Conservation (phyloP, 2,329 filamentous ascomycete species). For the Didymella arachidicola region DNA sequence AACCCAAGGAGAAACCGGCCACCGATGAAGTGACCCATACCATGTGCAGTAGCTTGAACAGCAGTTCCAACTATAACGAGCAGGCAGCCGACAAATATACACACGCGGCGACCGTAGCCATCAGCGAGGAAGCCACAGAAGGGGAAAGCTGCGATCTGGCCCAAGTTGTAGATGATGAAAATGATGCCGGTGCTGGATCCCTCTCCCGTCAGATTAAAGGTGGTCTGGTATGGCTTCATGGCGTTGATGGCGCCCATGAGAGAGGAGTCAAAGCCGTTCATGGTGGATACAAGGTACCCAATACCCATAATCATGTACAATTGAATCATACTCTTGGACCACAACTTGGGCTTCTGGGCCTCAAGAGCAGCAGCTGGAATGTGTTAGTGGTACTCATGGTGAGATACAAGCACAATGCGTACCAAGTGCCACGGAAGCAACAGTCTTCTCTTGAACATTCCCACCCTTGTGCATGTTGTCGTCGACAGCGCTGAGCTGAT, state of each 20-base stretch:
- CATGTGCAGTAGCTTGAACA: constrained; percentile 59
- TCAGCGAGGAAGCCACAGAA: constrained; percentile 53
- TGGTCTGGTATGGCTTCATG: constrained; percentile 60
- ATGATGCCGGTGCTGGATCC: constrained; percentile 61
- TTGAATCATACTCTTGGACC: constrained; percentile 42
- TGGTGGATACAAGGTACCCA: constrained; percentile 46
- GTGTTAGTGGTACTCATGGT: constrained; percentile 16
- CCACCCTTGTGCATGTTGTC: constrained; percentile 32
- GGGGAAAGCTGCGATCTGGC: constrained; percentile 61
- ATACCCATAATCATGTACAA: constrained; percentile 47
- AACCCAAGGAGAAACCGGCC: constrained; percentile 53
- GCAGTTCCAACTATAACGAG: constrained; percentile 63
- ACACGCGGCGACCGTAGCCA: constrained; percentile 59
- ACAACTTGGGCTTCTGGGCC: constrained; percentile 43
- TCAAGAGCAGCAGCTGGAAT: constrained; percentile 41
- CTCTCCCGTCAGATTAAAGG: constrained; percentile 58
- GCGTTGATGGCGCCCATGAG: constrained; percentile 62
- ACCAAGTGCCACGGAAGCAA: constrained; percentile 45
- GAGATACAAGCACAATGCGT: constrained; percentile 2
- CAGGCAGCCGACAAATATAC: constrained; percentile 64
- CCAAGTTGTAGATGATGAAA: constrained; percentile 56
- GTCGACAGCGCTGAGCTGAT: constrained; percentile 34
- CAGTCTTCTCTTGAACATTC: constrained; percentile 38
- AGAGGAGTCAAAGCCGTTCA: constrained; percentile 49
- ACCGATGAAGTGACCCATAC: constrained; percentile 62